A percentile compares a stretch with the other conserved stretches of the same genome.
phyloP scores from a whole-genome alignment of 371 early-diverging fungal species.

The Mucor sp. region DNA sequence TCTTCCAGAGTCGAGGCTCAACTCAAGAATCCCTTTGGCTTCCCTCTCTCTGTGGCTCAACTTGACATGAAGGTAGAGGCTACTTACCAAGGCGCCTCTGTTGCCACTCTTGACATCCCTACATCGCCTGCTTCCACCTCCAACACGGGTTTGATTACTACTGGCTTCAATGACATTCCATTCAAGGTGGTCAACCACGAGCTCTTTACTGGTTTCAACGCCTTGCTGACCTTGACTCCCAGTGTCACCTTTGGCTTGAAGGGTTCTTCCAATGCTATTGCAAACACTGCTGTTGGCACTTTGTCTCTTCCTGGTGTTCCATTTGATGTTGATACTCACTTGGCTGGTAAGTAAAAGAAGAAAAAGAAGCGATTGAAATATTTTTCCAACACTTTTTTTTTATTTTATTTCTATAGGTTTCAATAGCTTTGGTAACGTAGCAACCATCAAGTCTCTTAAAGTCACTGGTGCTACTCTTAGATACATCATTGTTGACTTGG shows the following conservation, averaged over 20 bases:
- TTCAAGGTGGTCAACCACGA: slow-evolving; percentile 38
- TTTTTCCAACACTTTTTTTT: not conserved
- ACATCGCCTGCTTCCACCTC: slow-evolving; percentile 48
- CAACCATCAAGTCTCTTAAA: slow-evolving; percentile 36
- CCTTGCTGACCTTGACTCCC: slow-evolving; percentile 42
- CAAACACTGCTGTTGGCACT: slow-evolving; percentile 56
- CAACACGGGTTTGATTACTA: slow-evolving; percentile 40
- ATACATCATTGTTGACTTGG: slow-evolving; percentile 40
- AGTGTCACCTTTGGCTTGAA: slow-evolving; percentile 49
- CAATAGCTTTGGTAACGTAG: slow-evolving; percentile 46
- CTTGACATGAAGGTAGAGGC: slow-evolving; percentile 50
- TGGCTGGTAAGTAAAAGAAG: slow-evolving; percentile 49
- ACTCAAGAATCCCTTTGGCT: slow-evolving; percentile 59
- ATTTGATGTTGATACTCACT: slow-evolving; percentile 49
- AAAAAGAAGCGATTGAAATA: not conserved
- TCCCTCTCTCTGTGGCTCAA: slow-evolving; percentile 55
- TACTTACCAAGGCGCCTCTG: slow-evolving; percentile 27
- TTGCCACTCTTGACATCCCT: slow-evolving; percentile 55
- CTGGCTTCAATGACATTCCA: slow-evolving; percentile 51
- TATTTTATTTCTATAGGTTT: slow-evolving; percentile 31
- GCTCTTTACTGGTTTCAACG: slow-evolving; percentile 52
- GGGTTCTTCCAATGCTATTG: slow-evolving; percentile 52
- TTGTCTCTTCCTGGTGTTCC: slow-evolving; percentile 49
- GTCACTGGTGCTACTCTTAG: slow-evolving; percentile 46
- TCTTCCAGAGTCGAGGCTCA: slow-evolving; percentile 52